Evolutionary conservation across 2,329 filamentous ascomycete genomes (phyloP).

Genomic region (Neonectria coccinea): DNA sequence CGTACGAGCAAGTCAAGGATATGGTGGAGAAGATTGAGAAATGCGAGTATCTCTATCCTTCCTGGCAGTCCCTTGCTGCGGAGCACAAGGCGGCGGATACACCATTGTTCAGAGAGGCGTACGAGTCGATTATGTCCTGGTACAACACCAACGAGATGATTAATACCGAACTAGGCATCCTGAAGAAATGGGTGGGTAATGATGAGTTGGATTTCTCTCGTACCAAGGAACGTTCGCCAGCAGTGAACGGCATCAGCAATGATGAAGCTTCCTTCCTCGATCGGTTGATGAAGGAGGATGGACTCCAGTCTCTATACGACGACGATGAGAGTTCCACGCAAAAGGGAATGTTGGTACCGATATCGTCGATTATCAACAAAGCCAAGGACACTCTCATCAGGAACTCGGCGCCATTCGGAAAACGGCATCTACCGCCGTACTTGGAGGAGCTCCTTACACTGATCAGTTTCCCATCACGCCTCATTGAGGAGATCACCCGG

Average conservation of each 20-base stretch:
- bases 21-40: conserved; percentile 91
- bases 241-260: conserved; percentile 73
- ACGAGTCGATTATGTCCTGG: conserved; percentile 92
- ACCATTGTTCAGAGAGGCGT: conserved; percentile 81
- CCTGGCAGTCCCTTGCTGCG: conserved; percentile 76
- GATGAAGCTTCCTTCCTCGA: conserved; percentile 96
- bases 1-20: conserved; percentile 89
- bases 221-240: conserved; percentile 74
- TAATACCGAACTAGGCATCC: conserved; percentile 89
- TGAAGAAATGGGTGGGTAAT: conserved; percentile 98
- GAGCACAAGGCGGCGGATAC: conserved; percentile 84
- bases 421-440: conserved; percentile 92
- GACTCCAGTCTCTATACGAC: conserved; percentile 89
- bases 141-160: conserved; percentile 97
- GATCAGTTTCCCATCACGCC: conserved; percentile 95
- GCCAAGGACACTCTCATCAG: conserved; percentile 91
- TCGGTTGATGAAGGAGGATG: conserved; percentile 94
- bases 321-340: conserved; percentile 62
- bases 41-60: conserved; percentile 87
- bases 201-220: conserved; percentile 91
- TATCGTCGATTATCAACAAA: conserved; percentile 90
- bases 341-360: conserved; percentile 84
- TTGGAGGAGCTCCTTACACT: conserved; percentile 95
- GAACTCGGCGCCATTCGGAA: conserved; percentile 85
- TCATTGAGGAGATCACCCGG: conserved; percentile 96